phyloP scores from a whole-genome alignment of 352 stramenopile genomes.

The Plasmopara muralis region DNA sequence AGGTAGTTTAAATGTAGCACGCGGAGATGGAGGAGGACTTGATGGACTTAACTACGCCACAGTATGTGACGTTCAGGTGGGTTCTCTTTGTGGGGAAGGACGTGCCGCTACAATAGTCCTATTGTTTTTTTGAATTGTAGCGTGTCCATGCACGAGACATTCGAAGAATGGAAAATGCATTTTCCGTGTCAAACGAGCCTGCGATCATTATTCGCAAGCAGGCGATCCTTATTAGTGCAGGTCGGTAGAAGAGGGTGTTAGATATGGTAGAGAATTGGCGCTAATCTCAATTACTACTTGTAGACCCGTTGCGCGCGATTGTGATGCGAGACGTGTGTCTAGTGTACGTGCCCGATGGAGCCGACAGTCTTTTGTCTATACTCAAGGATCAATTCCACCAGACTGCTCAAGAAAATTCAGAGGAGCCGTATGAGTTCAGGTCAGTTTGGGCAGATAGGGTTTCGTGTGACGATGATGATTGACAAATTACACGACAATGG shows the following conservation, averaged over 20 bases:
- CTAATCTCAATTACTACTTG: conserved; percentile 4
- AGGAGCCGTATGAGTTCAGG: conserved; percentile 69
- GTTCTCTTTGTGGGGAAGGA: background rate
- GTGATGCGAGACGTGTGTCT: conserved; percentile 64
- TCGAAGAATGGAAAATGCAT: conserved; percentile 65
- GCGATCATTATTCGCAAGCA: conserved; percentile 73
- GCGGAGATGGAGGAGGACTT: conserved; percentile 14
- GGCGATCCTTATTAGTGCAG: conserved; percentile 70
- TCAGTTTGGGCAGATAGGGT: conserved; percentile 11
- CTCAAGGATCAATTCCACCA: conserved; percentile 60
- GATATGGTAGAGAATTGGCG: background rate
- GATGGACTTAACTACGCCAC: conserved; percentile 26
- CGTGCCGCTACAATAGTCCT: background rate
- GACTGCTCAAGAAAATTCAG: conserved; percentile 38
- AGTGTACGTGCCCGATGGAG: conserved; percentile 51
- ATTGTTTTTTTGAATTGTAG: conserved; percentile 19
- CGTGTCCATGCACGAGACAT: conserved; percentile 70
- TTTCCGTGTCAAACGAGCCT: conserved; percentile 65
- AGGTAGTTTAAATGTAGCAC: conserved; percentile 15
- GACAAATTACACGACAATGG: background rate
- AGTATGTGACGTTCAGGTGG: conserved; percentile 37
- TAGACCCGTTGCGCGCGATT: conserved; percentile 63
- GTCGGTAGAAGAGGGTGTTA: conserved; percentile 12
- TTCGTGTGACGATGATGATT: background rate
- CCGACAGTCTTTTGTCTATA: conserved; percentile 52